Evolutionary conservation across 2,329 filamentous ascomycete genomes (phyloP).

Genomic region (Didymella keratinophila): DNA sequence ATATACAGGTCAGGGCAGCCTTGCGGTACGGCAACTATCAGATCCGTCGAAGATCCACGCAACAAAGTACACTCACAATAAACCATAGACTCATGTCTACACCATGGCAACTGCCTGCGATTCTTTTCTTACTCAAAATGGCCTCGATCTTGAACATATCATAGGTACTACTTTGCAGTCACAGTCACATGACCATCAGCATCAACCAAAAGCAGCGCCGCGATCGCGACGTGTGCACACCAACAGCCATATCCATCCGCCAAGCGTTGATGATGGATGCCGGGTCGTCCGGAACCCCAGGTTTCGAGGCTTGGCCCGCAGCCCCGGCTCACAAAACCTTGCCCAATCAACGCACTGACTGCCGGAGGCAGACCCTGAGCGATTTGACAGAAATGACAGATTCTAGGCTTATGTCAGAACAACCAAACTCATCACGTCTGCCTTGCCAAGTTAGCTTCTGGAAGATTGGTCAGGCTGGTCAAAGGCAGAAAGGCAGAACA

Average conservation of each 20-base stretch:
- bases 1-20: background rate
- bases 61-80: too few relatives aligned
- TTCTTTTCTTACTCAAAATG: background rate
- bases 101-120: background rate
- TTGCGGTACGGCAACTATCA: background rate
- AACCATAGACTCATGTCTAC: background rate
- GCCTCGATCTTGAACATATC: too few relatives aligned
- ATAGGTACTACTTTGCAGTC: too few relatives aligned
- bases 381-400: conserved; percentile 8
- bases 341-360: background rate
- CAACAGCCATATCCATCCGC: background rate
- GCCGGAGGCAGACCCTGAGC: background rate
- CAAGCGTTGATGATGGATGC: background rate
- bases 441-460: conserved; percentile 6
- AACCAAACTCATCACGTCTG: background rate
- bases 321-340: background rate
- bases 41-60: background rate
- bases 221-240: background rate
- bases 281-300: conserved; percentile 11
- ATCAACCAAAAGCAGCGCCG: background rate
- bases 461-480: conserved; percentile 6
- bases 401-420: background rate
- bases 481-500: background rate
- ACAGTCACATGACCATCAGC: conserved; percentile 1
- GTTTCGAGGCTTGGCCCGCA: conserved; percentile 7